Percentiles rank a stretch among this genome's conserved stretches.
phyloP scores from a whole-genome alignment of 2,329 filamentous ascomycete species.

The Arthrobotrys iridis region DNA sequence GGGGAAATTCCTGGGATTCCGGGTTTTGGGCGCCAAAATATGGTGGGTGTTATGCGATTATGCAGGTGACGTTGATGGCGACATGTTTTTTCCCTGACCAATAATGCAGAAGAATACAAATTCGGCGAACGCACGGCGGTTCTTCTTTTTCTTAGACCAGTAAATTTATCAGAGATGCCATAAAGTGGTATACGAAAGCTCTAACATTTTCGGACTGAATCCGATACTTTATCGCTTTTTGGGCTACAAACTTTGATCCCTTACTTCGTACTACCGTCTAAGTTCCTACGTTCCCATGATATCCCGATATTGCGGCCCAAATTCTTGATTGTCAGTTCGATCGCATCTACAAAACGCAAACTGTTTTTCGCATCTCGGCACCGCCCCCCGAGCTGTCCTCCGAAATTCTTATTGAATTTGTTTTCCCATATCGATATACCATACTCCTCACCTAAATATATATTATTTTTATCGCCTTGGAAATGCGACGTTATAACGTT shows the following conservation, averaged over 20 bases:
- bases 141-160: conserved; percentile 1
- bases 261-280: not conserved
- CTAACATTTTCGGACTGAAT: conserved; percentile 11
- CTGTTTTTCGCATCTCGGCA: not conserved
- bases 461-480: not conserved
- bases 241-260: conserved; percentile 2
- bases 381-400: conserved; percentile 17
- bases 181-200: not conserved
- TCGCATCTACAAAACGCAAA: not conserved
- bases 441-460: not conserved
- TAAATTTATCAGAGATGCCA: not conserved
- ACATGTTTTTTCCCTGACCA: not conserved
- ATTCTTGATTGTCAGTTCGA: not conserved
- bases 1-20: conserved; percentile 34
- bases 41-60: too few species aligned
- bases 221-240: not conserved
- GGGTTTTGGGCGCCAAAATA: conserved; percentile 1
- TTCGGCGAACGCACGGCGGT: not conserved
- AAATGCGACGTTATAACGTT: not conserved
- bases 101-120: not conserved
- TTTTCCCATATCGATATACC: not conserved
- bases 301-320: conserved; percentile 12
- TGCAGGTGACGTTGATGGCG: conserved; percentile 14
- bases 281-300: conserved; percentile 8
- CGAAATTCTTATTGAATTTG: not conserved